Evolutionary conservation across 23 red algal genomes (phyloP).

Genomic region (Porphyridium purpureum): DNA sequence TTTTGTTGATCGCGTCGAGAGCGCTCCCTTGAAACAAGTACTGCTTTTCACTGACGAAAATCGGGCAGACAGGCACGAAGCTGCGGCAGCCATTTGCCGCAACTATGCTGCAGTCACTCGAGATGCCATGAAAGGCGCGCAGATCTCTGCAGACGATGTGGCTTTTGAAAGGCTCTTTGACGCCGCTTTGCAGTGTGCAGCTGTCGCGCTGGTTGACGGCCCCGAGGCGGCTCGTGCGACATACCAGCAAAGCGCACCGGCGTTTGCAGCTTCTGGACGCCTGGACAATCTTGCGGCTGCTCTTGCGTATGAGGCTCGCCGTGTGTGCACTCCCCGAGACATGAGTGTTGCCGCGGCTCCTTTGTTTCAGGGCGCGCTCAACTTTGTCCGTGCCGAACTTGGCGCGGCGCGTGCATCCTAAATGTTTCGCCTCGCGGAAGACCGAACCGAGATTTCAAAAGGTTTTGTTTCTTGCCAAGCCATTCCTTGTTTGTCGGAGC

Average conservation of each 20-base stretch:
- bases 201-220: neutral
- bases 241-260: no score
- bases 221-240: no score
- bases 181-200: neutral
- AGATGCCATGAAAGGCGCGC: conserved; percentile 41
- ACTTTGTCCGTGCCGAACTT: no score
- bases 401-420: no score
- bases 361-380: neutral
- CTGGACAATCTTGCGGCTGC: neutral
- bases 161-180: neutral
- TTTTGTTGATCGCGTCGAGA: conserved; percentile 13
- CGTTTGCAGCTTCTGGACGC: no score
- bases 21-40: conserved; percentile 15
- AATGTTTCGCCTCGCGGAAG: no score
- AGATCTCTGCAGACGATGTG: conserved; percentile 6
- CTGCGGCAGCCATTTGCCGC: conserved; percentile 33
- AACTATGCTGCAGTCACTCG: conserved; percentile 28
- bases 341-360: neutral
- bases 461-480: no score
- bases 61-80: conserved; percentile 17
- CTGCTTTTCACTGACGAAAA: conserved; percentile 14
- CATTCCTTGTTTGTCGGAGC: no score
- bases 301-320: neutral
- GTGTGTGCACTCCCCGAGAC: neutral
- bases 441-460: no score